phyloP scores from a whole-genome alignment of 345 rosid genomes.

The Adansonia digitata region DNA sequence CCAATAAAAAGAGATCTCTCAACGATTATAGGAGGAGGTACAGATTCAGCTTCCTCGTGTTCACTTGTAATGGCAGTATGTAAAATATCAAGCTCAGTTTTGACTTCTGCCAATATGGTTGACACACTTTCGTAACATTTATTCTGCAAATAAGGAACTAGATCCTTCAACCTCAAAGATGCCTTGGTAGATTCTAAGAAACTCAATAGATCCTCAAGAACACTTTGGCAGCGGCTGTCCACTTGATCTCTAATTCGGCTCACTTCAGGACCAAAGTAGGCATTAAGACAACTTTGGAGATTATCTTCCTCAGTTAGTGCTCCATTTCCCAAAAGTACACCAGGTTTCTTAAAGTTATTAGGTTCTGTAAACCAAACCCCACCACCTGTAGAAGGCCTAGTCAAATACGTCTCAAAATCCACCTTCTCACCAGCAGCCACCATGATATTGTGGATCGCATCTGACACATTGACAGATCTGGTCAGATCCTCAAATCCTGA shows the following conservation, averaged over 20 bases:
- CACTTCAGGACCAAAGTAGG: constrained; percentile 88
- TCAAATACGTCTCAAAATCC: constrained; percentile 75
- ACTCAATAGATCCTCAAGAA: constrained; percentile 77
- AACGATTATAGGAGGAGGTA: constrained; percentile 56
- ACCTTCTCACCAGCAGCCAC: constrained; percentile 43
- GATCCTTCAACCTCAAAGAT: constrained; percentile 65
- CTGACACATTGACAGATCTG: constrained; percentile 45
- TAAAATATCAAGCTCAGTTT: constrained; percentile 61
- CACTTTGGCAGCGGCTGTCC: constrained; percentile 63
- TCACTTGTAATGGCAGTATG: constrained; percentile 44
- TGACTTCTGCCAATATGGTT: constrained; percentile 53
- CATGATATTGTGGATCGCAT: constrained; percentile 42
- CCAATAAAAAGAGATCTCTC: constrained; percentile 92
- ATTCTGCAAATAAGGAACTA: constrained; percentile 74
- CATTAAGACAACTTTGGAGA: constrained; percentile 69
- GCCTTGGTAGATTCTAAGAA: constrained; percentile 96
- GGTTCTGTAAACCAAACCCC: constrained; percentile 96
- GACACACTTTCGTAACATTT: constrained; percentile 79
- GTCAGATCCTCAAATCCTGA: constrained; percentile 63
- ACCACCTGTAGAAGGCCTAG: constrained; percentile 80
- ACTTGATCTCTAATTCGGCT: constrained; percentile 81
- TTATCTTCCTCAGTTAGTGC: constrained; percentile 55
- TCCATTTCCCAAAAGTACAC: constrained; percentile 39
- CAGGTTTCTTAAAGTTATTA: constrained; percentile 51
- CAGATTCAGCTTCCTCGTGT: constrained; percentile 29